phyloP scores from a whole-genome alignment of 2,329 filamentous ascomycete species.

The Penicillium rolfsii region DNA sequence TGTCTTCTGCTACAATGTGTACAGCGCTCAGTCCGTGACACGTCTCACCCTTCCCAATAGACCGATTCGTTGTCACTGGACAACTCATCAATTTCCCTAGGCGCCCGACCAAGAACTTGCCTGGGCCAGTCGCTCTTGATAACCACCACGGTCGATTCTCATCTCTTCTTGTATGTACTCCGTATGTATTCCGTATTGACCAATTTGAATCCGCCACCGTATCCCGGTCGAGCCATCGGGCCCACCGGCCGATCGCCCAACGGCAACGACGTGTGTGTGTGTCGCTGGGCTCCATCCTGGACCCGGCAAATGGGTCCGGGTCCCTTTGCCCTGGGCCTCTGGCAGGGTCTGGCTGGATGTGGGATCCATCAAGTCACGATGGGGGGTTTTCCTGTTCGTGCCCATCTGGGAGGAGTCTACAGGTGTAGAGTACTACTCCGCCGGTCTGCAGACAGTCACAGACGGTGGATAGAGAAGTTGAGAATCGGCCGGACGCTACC shows the following conservation, averaged over 20 bases:
- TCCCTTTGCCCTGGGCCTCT: not conserved
- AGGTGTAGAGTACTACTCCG: not conserved
- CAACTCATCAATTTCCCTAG: not conserved
- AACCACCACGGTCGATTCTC: not conserved
- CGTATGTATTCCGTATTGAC: not conserved
- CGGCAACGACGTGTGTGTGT: constrained; percentile 14
- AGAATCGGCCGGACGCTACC: not conserved
- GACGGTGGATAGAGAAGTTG: no score
- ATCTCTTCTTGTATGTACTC: not conserved
- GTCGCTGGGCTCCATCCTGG: constrained; percentile 14
- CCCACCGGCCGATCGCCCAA: constrained; percentile 17
- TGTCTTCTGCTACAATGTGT: not conserved
- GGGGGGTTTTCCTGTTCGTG: not conserved
- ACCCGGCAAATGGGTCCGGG: constrained; percentile 10
- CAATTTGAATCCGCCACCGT: not conserved
- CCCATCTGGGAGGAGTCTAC: not conserved
- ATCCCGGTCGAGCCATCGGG: constrained; percentile 13
- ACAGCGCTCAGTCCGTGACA: not conserved
- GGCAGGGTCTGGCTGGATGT: constrained; percentile 1
- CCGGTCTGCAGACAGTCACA: not conserved
- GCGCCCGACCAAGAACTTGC: constrained; percentile 1
- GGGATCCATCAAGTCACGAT: not conserved
- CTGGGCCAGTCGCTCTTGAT: not conserved
- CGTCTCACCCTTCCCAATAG: not conserved
- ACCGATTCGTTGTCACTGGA: not conserved